Evolutionary conservation across 495 filamentous ascomycete species (phyloP).

Genomic region (Penicillium subrubescens): DNA sequence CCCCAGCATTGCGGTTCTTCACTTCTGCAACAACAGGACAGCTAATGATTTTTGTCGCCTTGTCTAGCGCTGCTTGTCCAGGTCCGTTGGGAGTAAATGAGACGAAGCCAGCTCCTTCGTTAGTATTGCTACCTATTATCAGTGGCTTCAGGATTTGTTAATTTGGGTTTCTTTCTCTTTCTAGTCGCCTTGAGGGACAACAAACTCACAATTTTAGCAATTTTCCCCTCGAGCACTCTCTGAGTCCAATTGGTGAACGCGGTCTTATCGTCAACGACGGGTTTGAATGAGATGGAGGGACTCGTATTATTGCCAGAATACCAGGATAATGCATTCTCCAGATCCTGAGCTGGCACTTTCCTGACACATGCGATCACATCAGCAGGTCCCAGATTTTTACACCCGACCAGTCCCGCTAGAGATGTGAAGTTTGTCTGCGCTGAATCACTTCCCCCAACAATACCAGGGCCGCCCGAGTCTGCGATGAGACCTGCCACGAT

Average conservation of each 20-base stretch:
- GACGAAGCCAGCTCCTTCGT: constrained; percentile 21
- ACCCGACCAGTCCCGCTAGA: constrained; percentile 17
- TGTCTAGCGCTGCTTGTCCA: constrained; percentile 3
- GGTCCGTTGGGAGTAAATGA: constrained; percentile 19
- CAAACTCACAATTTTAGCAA: constrained; percentile 15
- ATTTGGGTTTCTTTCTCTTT: neutral
- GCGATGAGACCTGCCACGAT: constrained; percentile 18
- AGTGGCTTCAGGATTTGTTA: constrained; percentile 7
- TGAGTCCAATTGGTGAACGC: constrained; percentile 21
- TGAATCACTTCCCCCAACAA: constrained; percentile 5
- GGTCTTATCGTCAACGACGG: constrained; percentile 18
- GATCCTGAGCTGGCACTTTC: constrained; percentile 10
- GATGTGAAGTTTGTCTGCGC: constrained; percentile 23
- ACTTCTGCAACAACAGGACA: constrained; percentile 17
- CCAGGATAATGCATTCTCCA: constrained; percentile 9
- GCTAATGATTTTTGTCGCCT: constrained; percentile 14
- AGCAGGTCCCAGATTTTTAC: constrained; percentile 8
- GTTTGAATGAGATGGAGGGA: constrained; percentile 18
- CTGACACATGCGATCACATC: constrained; percentile 17
- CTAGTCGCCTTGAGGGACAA: neutral
- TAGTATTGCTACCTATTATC: constrained; percentile 20
- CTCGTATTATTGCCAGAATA: constrained; percentile 13
- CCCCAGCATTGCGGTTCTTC: constrained; percentile 10
- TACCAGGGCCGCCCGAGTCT: constrained; percentile 16
- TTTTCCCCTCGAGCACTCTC: constrained; percentile 14